phyloP scores from a whole-genome alignment of 495 filamentous ascomycete species.

The Penicillium arizonense region DNA sequence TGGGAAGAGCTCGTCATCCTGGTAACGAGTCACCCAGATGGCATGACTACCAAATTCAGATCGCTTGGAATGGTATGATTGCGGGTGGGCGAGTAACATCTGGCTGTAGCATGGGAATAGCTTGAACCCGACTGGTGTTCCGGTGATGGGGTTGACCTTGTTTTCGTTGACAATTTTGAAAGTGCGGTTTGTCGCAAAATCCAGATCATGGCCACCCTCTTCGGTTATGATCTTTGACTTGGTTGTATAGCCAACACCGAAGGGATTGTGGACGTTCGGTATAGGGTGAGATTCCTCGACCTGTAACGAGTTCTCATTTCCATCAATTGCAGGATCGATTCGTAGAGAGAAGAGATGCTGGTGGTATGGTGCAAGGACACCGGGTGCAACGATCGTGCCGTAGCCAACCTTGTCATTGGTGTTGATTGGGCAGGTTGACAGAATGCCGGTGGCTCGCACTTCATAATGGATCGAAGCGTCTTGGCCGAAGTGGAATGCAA shows the following conservation, averaged over 20 bases:
- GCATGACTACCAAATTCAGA: conserved; percentile 77
- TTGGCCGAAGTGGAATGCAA: conserved; percentile 82
- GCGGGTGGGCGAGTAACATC: conserved; percentile 69
- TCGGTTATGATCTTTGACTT: conserved; percentile 50
- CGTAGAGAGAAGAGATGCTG: conserved; percentile 91
- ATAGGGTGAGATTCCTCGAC: conserved; percentile 70
- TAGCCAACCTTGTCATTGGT: conserved; percentile 52
- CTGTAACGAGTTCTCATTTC: conserved; percentile 62
- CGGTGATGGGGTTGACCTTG: conserved; percentile 67
- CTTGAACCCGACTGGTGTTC: conserved; percentile 75
- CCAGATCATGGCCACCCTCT: conserved; percentile 63
- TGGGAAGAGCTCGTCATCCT: conserved; percentile 75
- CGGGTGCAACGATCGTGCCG: conserved; percentile 82
- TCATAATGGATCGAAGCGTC: conserved; percentile 77
- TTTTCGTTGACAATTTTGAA: conserved; percentile 83
- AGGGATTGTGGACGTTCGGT: conserved; percentile 66
- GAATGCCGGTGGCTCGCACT: conserved; percentile 81
- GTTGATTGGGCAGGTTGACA: conserved; percentile 77
- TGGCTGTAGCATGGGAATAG: conserved; percentile 70
- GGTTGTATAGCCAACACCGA: conserved; percentile 71
- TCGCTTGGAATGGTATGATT: conserved; percentile 67
- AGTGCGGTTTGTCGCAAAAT: conserved; percentile 58
- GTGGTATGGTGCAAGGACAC: conserved; percentile 74
- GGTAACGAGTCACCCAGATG: conserved; percentile 76
- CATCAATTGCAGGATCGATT: conserved; percentile 79